Evolutionary conservation across 1,139 yeast species (phyloP).

Genomic region (Sugiyamaella japonica): DNA sequence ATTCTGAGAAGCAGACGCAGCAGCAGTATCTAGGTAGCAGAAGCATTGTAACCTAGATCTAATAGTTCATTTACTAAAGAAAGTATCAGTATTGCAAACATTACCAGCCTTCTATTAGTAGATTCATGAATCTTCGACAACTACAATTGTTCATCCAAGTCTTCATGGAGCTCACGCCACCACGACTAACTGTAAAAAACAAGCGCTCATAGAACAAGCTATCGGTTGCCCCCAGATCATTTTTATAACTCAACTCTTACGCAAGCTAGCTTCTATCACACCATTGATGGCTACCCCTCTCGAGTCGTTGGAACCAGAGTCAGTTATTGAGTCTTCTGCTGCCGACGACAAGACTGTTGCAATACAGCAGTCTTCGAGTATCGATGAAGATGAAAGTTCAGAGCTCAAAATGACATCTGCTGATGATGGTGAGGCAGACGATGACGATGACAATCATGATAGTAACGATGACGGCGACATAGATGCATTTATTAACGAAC

Average conservation of each 20-base stretch:
- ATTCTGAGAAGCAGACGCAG: conserved; percentile 3
- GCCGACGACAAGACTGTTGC: background rate
- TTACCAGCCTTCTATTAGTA: background rate
- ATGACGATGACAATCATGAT: conserved; percentile 45
- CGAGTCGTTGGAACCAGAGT: conserved; percentile 3
- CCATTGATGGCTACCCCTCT: conserved; percentile 4
- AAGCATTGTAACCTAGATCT: too few species aligned
- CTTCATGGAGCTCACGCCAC: conserved; percentile 1
- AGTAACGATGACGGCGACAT: conserved; percentile 63
- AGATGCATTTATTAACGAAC: conserved; percentile 83
- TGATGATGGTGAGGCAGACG: background rate
- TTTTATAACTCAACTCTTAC: background rate
- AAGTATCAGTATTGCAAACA: background rate
- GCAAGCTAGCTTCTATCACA: background rate
- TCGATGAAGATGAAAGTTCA: conserved; percentile 1
- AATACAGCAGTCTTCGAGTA: background rate
- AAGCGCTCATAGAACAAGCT: background rate
- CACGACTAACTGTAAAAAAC: conserved; percentile 2
- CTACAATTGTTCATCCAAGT: background rate
- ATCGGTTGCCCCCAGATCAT: background rate
- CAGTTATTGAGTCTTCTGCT: conserved; percentile 4
- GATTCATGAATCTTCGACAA: conserved; percentile 11
- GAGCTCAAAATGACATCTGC: background rate
- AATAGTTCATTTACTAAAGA: too few species aligned
- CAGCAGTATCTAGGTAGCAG: background rate